Base-by-base conservation (phyloP, 495 filamentous ascomycete species). In the Cercophora scortea region DNA sequence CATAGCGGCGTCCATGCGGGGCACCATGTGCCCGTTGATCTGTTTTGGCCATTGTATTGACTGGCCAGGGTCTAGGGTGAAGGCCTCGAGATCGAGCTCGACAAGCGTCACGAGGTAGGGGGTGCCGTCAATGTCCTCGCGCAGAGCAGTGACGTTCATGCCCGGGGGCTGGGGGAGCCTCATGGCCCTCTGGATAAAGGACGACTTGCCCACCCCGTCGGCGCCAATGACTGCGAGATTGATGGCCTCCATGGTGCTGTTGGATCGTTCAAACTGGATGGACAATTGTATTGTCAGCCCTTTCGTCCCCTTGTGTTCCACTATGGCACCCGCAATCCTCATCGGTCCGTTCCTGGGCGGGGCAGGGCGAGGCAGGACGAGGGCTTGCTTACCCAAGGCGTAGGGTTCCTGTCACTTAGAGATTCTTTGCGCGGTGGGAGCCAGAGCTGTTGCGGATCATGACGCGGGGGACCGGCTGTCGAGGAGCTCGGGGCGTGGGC, bases 191-290 rank as follows among this genome's bases (percentile, higher is more conserved):
- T 88, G 85, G 53, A 96, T 86, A 59, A 97, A 95, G 18, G 87
- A 87, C 45, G 88, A 89, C 71, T 97, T 96, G 58, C 92, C 92
- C 35, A 89, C 87, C 46, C 84, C 83, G 57, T 80, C 75, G 58
- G 81, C 79, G 49, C 93, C 93, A 59, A 96, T 80, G 19, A 97
- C 83, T 34, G 84, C 89, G 63, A 97, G 88, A 61, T 89, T 91
- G 61, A 95, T 81, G 62, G 85, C 71, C 54, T 81, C 79, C 71
- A 86, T 80, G 44, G 51, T 43, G 47, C 45, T 48, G 41, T 60
- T 55, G 53, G 52, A 55, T 17, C 55, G 43, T 45, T 63, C 56
- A 42, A 62, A 61, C 62, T 61, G 43, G 46, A 45, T 36, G 49
- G 6, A 44, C 52, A 55, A 41, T 34, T 12, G 65, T 25, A 63